Conservation (phyloP, 1,139 yeast species). For the Komagataea norvegica region DNA sequence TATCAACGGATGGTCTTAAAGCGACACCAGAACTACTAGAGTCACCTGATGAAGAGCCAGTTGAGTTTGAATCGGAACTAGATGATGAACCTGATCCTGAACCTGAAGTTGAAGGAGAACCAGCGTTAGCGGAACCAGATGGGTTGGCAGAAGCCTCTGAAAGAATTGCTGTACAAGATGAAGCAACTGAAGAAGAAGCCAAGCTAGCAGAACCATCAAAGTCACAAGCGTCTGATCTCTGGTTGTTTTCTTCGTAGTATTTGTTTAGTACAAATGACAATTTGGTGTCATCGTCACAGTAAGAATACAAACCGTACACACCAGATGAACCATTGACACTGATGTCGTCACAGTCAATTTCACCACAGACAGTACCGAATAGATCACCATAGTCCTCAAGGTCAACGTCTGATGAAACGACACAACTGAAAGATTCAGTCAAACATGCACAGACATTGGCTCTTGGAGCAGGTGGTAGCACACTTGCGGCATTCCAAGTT, state of each 20-base stretch:
- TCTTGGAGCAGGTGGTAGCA: constrained; percentile 73
- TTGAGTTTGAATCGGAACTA: constrained; percentile 36
- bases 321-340: constrained; percentile 55
- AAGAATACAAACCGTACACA: constrained; percentile 59
- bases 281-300: constrained; percentile 58
- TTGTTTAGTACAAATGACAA: constrained; percentile 58
- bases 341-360: constrained; percentile 50
- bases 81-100: constrained; percentile 32
- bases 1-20: constrained; percentile 24
- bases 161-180: constrained; percentile 46
- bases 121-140: constrained; percentile 24
- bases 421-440: constrained; percentile 46
- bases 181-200: constrained; percentile 43
- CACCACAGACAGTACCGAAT: constrained; percentile 51
- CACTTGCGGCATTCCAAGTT: constrained; percentile 58
- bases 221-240: constrained; percentile 50
- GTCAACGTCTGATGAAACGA: constrained; percentile 44
- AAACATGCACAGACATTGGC: constrained; percentile 57
- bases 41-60: constrained; percentile 30
- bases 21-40: constrained; percentile 21
- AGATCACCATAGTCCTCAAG: constrained; percentile 50
- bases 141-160: constrained; percentile 34
- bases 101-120: constrained; percentile 36
- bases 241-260: constrained; percentile 52
- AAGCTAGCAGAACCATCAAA: constrained; percentile 62